phyloP scores from a whole-genome alignment of 2,329 filamentous ascomycete species.

The Penicillium sp. region DNA sequence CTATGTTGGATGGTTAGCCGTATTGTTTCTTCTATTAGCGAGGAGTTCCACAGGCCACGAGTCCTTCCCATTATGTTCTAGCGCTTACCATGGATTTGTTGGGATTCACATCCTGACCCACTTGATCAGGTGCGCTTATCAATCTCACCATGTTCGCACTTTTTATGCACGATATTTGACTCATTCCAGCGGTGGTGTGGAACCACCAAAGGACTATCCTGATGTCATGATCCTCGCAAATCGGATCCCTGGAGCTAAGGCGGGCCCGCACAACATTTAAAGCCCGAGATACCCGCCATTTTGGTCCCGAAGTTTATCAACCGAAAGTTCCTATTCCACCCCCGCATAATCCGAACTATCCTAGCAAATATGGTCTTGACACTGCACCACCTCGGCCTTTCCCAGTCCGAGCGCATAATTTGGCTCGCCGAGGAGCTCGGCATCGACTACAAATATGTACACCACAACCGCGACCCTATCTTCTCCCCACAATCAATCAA shows the following conservation, averaged over 20 bases:
- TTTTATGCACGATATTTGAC: no score
- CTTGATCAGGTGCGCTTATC: no score
- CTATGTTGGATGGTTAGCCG: slow-evolving; percentile 27
- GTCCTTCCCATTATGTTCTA: not conserved
- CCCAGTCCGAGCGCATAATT: slow-evolving; percentile 26
- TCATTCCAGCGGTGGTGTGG: not conserved
- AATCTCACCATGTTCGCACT: not conserved
- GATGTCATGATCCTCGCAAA: not conserved
- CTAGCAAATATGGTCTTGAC: slow-evolving; percentile 17
- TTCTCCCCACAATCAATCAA: slow-evolving; percentile 22
- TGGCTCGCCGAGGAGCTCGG: slow-evolving; percentile 26
- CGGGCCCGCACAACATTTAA: not conserved
- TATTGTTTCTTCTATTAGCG: not conserved
- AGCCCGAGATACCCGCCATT: not conserved
- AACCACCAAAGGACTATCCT: not conserved
- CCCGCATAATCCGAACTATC: not conserved
- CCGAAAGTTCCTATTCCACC: not conserved
- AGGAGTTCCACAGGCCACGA: not conserved
- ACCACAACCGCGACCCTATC: slow-evolving; percentile 22
- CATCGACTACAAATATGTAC: slow-evolving; percentile 18
- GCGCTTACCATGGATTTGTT: not conserved
- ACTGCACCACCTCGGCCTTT: slow-evolving; percentile 20
- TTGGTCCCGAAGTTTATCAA: not conserved
- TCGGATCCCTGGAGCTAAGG: not conserved
- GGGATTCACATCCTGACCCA: not conserved